Conservation (phyloP, 331 rosid species). For the Stylosanthes scabra region DNA sequence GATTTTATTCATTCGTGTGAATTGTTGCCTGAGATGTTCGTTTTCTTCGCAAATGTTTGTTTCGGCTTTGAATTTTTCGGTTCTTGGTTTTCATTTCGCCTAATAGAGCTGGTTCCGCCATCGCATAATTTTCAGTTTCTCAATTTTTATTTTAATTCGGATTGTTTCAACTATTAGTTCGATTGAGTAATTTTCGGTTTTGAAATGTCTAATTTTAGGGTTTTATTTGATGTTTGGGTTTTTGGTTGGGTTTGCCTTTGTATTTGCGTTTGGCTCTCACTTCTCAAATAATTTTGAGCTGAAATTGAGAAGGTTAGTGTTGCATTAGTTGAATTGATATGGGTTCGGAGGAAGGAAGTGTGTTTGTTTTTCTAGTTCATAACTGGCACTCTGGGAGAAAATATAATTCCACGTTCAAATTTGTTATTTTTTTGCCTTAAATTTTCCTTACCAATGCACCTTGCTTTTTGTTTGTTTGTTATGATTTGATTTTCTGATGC, state of each 20-base stretch:
- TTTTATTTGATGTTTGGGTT: constrained; percentile 40
- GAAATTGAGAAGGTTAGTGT: constrained; percentile 30
- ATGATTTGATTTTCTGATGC: constrained; percentile 12
- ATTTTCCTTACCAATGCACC: constrained; percentile 21
- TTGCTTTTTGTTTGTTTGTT: not conserved
- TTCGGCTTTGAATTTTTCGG: constrained; percentile 38
- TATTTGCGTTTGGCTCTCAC: constrained; percentile 27
- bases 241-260: constrained; percentile 28
- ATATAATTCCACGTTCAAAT: constrained; percentile 17
- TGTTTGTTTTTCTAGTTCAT: constrained; percentile 16
- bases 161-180: constrained; percentile 37
- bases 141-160: constrained; percentile 14
- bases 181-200: constrained; percentile 2
- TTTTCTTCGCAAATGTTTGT: not conserved
- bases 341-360: constrained; percentile 24
- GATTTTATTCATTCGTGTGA: constrained; percentile 3
- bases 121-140: constrained; percentile 41
- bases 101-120: constrained; percentile 40
- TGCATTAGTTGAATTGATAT: constrained; percentile 21
- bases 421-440: constrained; percentile 7
- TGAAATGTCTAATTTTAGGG: constrained; percentile 42
- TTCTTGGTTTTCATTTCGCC: constrained; percentile 40
- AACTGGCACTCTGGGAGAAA: constrained; percentile 7
- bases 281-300: constrained; percentile 21
- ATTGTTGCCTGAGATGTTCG: constrained; percentile 55